Evolutionary conservation across 495 filamentous ascomycete species (phyloP), one percentile per base, ranked within the genome.

Genomic region (Aspergillus ostianus): DNA sequence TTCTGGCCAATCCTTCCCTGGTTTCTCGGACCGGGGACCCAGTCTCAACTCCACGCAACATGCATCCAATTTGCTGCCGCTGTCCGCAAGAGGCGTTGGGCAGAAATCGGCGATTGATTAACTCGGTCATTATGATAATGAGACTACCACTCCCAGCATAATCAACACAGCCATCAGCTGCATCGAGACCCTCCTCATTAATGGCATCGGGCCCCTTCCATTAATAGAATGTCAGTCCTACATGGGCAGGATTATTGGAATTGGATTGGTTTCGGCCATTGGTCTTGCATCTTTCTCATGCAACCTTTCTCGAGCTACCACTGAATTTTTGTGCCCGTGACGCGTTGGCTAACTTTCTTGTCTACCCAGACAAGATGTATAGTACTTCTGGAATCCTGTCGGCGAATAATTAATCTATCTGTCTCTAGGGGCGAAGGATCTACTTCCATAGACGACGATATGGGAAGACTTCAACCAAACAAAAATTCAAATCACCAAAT

Each of bases 41-140:
- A 55, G 59, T 61, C 32, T 62, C 53, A 41, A 64, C 57, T 52
- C 64, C 65, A 64, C 62, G 59, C 59, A 55, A 61, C 47, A 58
- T 71, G 70, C 66, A 68, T 67, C 66, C 59, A 56, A 63, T 72
- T 70, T 71, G 63, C 70, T 71, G 70, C 71, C 60, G 62, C 66
- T 68, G 59, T 63, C 71, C 57, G 57, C 45, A 58, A 70, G 64
- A 61, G 59, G 59, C 65, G 67, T 76, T 75, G 75, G 75, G 75
- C 72, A 77, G 67, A 69, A 70, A 77, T 62, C 27, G 13, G 44
- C 47, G 56, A 65, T 59, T 41, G 51, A 48, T 54, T 30, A 45
- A 46, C 47, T 15, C 36, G 36, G 36, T 41, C 52, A 54, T 52
- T 2, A 18, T 19, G 20, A 52, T 13, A 41, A 41, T 41, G 36